Conservation (phyloP, 257 asterid species). For the Lantana camara region DNA sequence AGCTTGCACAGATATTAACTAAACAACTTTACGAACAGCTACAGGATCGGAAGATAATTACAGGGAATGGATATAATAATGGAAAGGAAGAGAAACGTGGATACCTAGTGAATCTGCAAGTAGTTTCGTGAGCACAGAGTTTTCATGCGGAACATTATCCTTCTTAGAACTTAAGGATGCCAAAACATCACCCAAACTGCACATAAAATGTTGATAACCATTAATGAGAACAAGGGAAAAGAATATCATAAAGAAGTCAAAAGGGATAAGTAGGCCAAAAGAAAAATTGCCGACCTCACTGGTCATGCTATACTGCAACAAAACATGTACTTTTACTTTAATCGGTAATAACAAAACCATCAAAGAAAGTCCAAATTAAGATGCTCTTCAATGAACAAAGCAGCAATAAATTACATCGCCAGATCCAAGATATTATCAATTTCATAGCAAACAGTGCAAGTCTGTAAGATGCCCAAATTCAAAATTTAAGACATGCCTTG, state of each 20-base stretch:
- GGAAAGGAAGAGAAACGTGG: slow-evolving; percentile 12
- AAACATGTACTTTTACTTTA: slow-evolving; percentile 8
- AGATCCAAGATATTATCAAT: slow-evolving; percentile 5
- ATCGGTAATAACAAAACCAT: slow-evolving; percentile 11
- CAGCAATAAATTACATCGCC: slow-evolving; percentile 5
- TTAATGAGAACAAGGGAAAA: slow-evolving; percentile 21
- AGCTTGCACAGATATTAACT: slow-evolving; percentile 11
- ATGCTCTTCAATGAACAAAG: slow-evolving; percentile 11
- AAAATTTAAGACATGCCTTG: slow-evolving; percentile 19
- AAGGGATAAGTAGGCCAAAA: slow-evolving; percentile 24
- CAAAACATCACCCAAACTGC: slow-evolving; percentile 98
- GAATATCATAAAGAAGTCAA: slow-evolving; percentile 20
- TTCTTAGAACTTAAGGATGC: slow-evolving; percentile 81
- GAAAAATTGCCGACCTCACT: slow-evolving; percentile 3
- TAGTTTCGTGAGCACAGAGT: slow-evolving; percentile 80
- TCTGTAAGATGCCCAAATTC: slow-evolving; percentile 22
- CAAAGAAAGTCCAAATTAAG: background rate
- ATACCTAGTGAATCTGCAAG: slow-evolving; percentile 93
- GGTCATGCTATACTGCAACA: slow-evolving; percentile 17
- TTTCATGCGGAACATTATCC: slow-evolving; percentile 75
- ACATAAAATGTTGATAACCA: slow-evolving; percentile 36
- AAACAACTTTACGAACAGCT: slow-evolving; percentile 9
- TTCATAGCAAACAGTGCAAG: slow-evolving; percentile 8
- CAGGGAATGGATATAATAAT: slow-evolving; percentile 6
- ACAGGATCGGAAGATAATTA: slow-evolving; percentile 12